Percentiles rank a stretch among this genome's conserved stretches.
Conservation (phyloP, 2,329 filamentous ascomycete species). For the Dothistroma septosporum region DNA sequence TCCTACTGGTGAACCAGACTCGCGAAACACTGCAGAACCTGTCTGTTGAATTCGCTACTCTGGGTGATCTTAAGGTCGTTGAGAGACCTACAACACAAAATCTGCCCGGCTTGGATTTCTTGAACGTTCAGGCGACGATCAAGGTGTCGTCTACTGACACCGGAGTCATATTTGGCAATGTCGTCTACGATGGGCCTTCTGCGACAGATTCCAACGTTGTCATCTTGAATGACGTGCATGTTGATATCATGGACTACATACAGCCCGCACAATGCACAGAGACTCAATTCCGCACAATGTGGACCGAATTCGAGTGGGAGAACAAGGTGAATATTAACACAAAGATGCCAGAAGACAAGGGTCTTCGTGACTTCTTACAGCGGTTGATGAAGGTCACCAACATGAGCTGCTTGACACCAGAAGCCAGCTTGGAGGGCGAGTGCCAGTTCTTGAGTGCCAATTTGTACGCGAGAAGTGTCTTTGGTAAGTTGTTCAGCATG, state of each 20-base stretch:
- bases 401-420: slow-evolving; percentile 96
- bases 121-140: slow-evolving; percentile 97
- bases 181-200: slow-evolving; percentile 91
- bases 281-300: slow-evolving; percentile 99
- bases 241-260: slow-evolving; percentile 99
- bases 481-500: slow-evolving; percentile 66
- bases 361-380: slow-evolving; percentile 83
- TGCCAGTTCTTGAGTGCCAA: slow-evolving; percentile 98
- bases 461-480: slow-evolving; percentile 91
- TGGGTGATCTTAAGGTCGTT: slow-evolving; percentile 96
- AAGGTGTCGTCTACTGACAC: slow-evolving; percentile 98
- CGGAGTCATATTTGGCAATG: slow-evolving; percentile 97
- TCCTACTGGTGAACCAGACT: slow-evolving; percentile 94
- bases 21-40: slow-evolving; percentile 94
- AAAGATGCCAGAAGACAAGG: slow-evolving; percentile 69
- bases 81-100: slow-evolving; percentile 96
- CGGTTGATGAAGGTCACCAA: slow-evolving; percentile 97
- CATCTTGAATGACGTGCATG: slow-evolving; percentile 95
- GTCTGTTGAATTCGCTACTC: slow-evolving; percentile 95
- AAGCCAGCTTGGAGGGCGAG: slow-evolving; percentile 93
- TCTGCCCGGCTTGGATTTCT: slow-evolving; percentile 89
- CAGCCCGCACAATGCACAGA: slow-evolving; percentile 94
- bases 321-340: slow-evolving; percentile 99
- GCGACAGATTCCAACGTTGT: slow-evolving; percentile 94
- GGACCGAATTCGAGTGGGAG: slow-evolving; percentile 99